A percentile compares a stretch with the other conserved stretches of the same genome.
Conservation (phyloP, 352 stramenopile genomes). For the Blastocystis sp. region DNA sequence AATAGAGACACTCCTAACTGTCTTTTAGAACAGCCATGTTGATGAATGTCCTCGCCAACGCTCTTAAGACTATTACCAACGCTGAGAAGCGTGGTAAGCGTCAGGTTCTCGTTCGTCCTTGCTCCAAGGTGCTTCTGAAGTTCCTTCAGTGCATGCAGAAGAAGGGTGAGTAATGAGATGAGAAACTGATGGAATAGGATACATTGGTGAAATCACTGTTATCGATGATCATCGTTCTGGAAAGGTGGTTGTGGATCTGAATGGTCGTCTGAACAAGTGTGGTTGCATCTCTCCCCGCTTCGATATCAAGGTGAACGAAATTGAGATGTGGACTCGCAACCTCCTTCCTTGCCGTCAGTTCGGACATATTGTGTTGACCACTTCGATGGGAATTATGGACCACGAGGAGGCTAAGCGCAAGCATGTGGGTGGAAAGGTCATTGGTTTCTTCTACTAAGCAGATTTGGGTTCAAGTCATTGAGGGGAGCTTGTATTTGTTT, state of each 20-base stretch:
- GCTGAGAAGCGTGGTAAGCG: constrained; percentile 98
- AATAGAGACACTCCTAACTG: neutral
- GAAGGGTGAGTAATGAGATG: constrained; percentile 76
- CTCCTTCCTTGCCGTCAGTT: too few relatives aligned
- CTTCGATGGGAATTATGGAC: too few relatives aligned
- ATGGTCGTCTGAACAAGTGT: constrained; percentile 95
- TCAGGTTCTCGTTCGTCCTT: constrained; percentile 96
- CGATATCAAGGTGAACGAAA: too few relatives aligned
- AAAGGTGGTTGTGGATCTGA: constrained; percentile 97
- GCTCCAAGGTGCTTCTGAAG: constrained; percentile 99
- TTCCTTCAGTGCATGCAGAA: too few relatives aligned
- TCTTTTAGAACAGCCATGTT: constrained; percentile 72
- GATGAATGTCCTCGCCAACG: constrained; percentile 98
- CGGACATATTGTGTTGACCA: too few relatives aligned
- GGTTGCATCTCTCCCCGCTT: too few relatives aligned
- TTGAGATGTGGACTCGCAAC: too few relatives aligned
- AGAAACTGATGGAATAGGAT: constrained; percentile 72
- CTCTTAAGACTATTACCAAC: constrained; percentile 99
- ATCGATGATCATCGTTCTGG: constrained; percentile 96
- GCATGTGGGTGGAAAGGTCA: constrained; percentile 99
- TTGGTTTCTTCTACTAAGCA: constrained; percentile 98
- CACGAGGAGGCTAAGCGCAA: too few relatives aligned
- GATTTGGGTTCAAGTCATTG: constrained; percentile 22
- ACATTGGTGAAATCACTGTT: constrained; percentile 99
- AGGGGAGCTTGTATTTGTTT: neutral